Conservation (phyloP, 768 basidiomycete species). For the Pisolithus albus region DNA sequence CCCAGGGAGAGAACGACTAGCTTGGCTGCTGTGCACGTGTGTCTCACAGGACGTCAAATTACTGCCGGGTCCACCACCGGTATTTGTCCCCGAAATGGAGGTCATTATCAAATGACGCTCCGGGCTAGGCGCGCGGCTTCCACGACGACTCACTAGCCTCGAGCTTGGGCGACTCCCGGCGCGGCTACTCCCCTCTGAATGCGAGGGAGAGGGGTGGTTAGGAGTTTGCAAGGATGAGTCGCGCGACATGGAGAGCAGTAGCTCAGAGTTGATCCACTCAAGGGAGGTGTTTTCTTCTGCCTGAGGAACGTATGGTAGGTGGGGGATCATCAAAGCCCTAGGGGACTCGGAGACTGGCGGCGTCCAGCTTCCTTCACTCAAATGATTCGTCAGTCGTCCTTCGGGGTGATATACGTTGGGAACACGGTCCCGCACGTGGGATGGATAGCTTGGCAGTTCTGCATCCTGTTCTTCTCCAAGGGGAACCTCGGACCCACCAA, state of each 20-base stretch:
- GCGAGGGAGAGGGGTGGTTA: conserved; percentile 10
- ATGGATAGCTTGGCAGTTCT: conserved; percentile 82
- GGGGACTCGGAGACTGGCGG: conserved; percentile 36
- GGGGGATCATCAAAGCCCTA: conserved; percentile 20
- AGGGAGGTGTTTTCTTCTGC: conserved; percentile 43
- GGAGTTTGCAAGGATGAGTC: conserved; percentile 22
- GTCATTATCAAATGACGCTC: conserved; percentile 32
- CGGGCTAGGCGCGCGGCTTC: conserved; percentile 52
- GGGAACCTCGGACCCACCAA: conserved; percentile 34
- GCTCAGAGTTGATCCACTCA: conserved; percentile 82
- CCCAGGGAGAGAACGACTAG: conserved; percentile 45
- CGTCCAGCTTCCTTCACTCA: conserved; percentile 36
- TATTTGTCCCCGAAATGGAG: conserved; percentile 8
- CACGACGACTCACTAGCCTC: conserved; percentile 27
- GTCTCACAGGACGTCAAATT: conserved; percentile 32
- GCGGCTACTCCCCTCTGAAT: conserved; percentile 22
- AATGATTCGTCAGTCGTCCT: conserved; percentile 59
- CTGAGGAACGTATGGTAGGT: conserved; percentile 38
- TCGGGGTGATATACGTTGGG: conserved; percentile 70
- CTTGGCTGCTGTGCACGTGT: conserved; percentile 45
- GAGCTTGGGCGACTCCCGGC: conserved; percentile 24
- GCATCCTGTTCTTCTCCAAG: conserved; percentile 50
- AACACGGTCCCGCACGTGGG: conserved; percentile 87
- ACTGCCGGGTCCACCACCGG: background rate
- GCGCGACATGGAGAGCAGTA: conserved; percentile 57